A percentile compares a stretch with the other conserved stretches of the same genome.
phyloP scores from a whole-genome alignment of 108 stramenopile species.

The Skeletonema potamos region DNA sequence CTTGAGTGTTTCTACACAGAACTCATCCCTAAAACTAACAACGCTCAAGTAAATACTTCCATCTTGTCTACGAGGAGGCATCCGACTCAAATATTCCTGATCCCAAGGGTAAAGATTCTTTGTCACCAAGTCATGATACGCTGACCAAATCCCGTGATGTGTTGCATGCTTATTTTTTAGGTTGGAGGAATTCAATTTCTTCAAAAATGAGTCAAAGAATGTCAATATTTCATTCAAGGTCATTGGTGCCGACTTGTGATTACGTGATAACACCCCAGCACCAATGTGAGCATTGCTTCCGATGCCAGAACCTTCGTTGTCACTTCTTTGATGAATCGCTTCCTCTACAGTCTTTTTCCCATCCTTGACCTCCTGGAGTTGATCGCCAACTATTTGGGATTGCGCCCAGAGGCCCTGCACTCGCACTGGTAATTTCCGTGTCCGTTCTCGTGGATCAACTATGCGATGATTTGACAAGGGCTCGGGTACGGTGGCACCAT shows the following conservation, averaged over 20 bases:
- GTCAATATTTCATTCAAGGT: conserved; percentile 60
- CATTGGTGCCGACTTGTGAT: conserved; percentile 74
- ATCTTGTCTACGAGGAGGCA: conserved; percentile 78
- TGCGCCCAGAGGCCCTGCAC: conserved; percentile 55
- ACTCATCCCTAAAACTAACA: conserved; percentile 93
- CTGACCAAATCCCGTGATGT: conserved; percentile 78
- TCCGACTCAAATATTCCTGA: conserved; percentile 69
- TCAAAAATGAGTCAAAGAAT: conserved; percentile 68
- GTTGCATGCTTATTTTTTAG: conserved; percentile 57
- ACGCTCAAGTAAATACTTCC: conserved; percentile 85
- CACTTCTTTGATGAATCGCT: conserved; percentile 48
- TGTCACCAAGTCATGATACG: conserved; percentile 78
- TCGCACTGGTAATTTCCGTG: conserved; percentile 45
- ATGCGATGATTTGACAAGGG: not conserved
- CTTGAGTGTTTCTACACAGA: conserved; percentile 87
- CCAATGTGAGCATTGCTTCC: conserved; percentile 39
- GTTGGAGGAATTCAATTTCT: conserved; percentile 58
- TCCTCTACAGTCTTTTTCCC: conserved; percentile 82
- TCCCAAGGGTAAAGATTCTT: conserved; percentile 85
- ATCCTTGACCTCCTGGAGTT: conserved; percentile 65
- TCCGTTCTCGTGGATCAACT: conserved; percentile 36
- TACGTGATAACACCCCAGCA: conserved; percentile 14
- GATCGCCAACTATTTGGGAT: conserved; percentile 75
- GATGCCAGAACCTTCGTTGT: conserved; percentile 17
- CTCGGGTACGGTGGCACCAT: conserved; percentile 7